Conservation (phyloP, 1,284 basidiomycete species). For the Moesziomyces parantarcticus region DNA sequence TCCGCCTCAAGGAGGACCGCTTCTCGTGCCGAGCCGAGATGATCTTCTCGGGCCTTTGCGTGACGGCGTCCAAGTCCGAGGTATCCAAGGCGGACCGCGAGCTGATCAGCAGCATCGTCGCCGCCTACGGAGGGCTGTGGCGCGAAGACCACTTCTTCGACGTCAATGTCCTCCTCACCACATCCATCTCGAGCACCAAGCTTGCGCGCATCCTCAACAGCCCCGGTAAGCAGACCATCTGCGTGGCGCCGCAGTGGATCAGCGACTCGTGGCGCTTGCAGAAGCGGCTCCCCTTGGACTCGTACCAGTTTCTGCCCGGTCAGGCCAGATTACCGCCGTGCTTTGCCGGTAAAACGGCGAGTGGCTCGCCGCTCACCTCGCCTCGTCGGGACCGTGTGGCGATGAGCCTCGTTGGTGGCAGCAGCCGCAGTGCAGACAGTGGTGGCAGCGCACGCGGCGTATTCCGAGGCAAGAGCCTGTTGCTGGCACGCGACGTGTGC, state of each 20-base stretch:
- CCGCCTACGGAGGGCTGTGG: slow-evolving; percentile 84
- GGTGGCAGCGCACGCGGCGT: slow-evolving; percentile 14
- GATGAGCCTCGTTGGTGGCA: slow-evolving; percentile 20
- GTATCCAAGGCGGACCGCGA: slow-evolving; percentile 77
- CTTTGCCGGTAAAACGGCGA: slow-evolving; percentile 34
- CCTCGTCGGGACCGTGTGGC: slow-evolving; percentile 32
- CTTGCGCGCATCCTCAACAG: slow-evolving; percentile 70
- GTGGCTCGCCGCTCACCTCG: slow-evolving; percentile 30
- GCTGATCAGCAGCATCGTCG: slow-evolving; percentile 78
- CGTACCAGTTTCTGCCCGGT: slow-evolving; percentile 77
- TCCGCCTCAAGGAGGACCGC: slow-evolving; percentile 68
- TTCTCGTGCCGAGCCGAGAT: slow-evolving; percentile 81
- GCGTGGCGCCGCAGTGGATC: slow-evolving; percentile 84
- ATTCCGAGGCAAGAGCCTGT: slow-evolving; percentile 38
- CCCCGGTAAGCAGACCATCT: slow-evolving; percentile 72
- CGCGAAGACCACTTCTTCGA: slow-evolving; percentile 79
- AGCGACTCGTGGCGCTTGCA: slow-evolving; percentile 80
- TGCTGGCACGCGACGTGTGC: slow-evolving; percentile 51
- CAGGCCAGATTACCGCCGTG: slow-evolving; percentile 55
- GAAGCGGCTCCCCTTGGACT: slow-evolving; percentile 72
- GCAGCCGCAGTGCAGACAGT: slow-evolving; percentile 1
- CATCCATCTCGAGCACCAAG: slow-evolving; percentile 28
- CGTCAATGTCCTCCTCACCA: slow-evolving; percentile 83
- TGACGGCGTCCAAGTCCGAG: slow-evolving; percentile 71
- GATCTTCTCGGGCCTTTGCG: slow-evolving; percentile 81